A percentile compares a stretch with the other conserved stretches of the same genome.
These are phyloP conservation scores for Ceratocystis cubensis DNA, from an alignment of 2,329 filamentous ascomycete genomes.

Conservation along the genomic window DNA sequence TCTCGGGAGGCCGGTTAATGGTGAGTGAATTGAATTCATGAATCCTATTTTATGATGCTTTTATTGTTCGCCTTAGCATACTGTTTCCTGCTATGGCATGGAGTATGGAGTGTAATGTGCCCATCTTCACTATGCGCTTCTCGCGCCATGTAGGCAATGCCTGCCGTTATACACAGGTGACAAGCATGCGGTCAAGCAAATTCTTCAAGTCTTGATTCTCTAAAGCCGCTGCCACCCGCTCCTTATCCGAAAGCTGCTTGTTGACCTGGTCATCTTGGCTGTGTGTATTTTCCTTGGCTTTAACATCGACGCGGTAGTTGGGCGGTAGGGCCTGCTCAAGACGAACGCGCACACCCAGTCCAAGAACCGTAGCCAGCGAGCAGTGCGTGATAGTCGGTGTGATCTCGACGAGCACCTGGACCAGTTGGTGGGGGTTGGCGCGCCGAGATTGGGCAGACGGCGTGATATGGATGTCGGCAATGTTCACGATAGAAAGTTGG, in stretches of 20 bases:
- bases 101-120: not conserved
- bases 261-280: constrained; percentile 90
- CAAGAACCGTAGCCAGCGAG: constrained; percentile 90
- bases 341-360: constrained; percentile 79
- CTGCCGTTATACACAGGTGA: constrained; percentile 47
- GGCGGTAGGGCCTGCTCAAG: constrained; percentile 84
- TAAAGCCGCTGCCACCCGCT: constrained; percentile 83
- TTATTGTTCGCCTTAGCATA: not conserved
- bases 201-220: constrained; percentile 86
- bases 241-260: constrained; percentile 93
- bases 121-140: not conserved
- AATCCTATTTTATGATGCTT: not conserved
- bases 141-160: not conserved
- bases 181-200: constrained; percentile 86
- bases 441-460: constrained; percentile 29
- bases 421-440: constrained; percentile 45
- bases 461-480: constrained; percentile 78
- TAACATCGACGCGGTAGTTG: constrained; percentile 81
- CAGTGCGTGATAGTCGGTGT: constrained; percentile 97
- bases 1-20: not conserved
- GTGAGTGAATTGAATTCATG: not conserved
- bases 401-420: constrained; percentile 70
- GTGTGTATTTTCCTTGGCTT: constrained; percentile 93
- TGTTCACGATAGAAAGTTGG: constrained; percentile 84
- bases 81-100: constrained; percentile 1